A percentile compares a stretch with the other conserved stretches of the same genome.
phyloP scores from a whole-genome alignment of 306 rosid species.

The Cyamopsis tetragonoloba region DNA sequence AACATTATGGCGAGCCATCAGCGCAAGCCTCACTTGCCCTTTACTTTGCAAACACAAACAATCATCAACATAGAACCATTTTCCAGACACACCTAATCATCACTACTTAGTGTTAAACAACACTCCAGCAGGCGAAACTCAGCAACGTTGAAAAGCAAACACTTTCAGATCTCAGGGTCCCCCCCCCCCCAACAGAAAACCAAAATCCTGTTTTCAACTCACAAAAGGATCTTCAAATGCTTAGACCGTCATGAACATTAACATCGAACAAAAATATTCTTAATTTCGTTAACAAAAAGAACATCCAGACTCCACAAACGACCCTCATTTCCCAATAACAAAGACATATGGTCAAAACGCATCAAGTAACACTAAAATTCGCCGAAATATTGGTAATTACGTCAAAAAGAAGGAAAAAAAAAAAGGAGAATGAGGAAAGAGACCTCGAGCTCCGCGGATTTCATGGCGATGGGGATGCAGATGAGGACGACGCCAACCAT shows the following conservation, averaged over 20 bases:
- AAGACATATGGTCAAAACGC: not conserved
- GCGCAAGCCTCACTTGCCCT: not conserved
- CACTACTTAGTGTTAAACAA: not conserved
- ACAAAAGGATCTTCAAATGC: not conserved
- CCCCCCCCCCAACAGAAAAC: not conserved
- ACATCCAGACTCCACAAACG: not conserved
- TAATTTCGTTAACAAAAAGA: not conserved
- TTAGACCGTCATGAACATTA: not conserved
- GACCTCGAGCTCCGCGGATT: slow-evolving; percentile 95
- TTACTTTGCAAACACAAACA: not conserved
- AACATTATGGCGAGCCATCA: not conserved
- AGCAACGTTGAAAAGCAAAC: not conserved
- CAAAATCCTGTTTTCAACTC: not conserved
- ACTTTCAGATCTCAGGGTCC: not conserved
- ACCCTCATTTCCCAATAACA: not conserved
- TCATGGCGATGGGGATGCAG: slow-evolving; percentile 93
- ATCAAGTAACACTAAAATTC: not conserved
- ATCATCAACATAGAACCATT: not conserved
- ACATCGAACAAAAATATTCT: not conserved
- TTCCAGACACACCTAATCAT: not conserved
- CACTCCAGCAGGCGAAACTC: not conserved
- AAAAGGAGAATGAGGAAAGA: not conserved
- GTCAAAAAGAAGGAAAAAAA: too few relatives aligned
- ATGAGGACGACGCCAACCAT: slow-evolving; percentile 82
- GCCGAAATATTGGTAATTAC: not conserved